phyloP scores from a whole-genome alignment of 2,329 filamentous ascomycete species.

The Xylariaceae sp. region DNA sequence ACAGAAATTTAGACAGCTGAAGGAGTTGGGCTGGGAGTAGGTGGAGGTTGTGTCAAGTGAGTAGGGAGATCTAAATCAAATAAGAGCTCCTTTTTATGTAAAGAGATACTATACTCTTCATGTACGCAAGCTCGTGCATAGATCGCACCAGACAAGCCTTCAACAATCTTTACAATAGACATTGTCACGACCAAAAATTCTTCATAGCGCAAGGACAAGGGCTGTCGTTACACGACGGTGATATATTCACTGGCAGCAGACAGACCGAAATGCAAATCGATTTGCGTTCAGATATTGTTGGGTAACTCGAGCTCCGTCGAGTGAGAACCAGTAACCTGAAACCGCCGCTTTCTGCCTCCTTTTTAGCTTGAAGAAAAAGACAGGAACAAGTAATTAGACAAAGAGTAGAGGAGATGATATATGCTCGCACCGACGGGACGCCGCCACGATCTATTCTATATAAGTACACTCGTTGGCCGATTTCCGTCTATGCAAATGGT shows the following conservation, averaged over 20 bases:
- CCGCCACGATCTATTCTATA: conserved; percentile 32
- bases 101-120: too few relatives aligned
- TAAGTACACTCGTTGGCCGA: conserved; percentile 31
- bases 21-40: conserved; percentile 29
- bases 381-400: conserved; percentile 19
- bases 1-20: conserved; percentile 40
- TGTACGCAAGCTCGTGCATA: too few relatives aligned
- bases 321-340: conserved; percentile 12
- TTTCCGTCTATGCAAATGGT: conserved; percentile 34
- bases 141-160: too few relatives aligned
- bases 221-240: conserved; percentile 11
- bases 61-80: too few relatives aligned
- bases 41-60: too few relatives aligned
- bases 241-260: conserved; percentile 12
- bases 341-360: neutral
- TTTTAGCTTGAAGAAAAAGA: neutral
- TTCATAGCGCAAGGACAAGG: neutral
- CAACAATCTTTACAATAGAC: too few relatives aligned
- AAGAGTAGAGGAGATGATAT: conserved; percentile 28
- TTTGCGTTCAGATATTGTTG: too few relatives aligned
- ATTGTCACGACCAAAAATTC: too few relatives aligned
- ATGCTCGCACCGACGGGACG: conserved; percentile 24
- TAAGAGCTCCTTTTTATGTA: too few relatives aligned
- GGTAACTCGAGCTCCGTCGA: conserved; percentile 12
- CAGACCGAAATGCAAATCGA: too few relatives aligned